A percentile compares a stretch with the other conserved stretches of the same genome.
These are phyloP conservation scores for Podosphaera aphanis DNA, from an alignment of 2,329 filamentous ascomycete genomes.

Conservation along the genomic window DNA sequence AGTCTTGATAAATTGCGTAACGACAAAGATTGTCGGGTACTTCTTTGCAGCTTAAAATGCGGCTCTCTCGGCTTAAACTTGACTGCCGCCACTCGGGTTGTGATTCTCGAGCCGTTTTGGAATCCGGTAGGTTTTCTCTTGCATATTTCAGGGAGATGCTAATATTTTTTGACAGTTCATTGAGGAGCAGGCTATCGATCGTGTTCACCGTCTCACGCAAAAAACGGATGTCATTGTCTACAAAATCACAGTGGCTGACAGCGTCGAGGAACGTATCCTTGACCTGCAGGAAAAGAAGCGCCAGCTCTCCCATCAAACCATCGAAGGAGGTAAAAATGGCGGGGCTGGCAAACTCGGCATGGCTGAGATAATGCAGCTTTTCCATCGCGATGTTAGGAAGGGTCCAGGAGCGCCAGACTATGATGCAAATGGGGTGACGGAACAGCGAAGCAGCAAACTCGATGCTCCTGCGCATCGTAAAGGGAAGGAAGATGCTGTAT, in stretches of 20 bases:
- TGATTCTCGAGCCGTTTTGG: constrained; percentile 96
- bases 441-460: too few relatives aligned
- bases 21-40: constrained; percentile 50
- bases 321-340: constrained; percentile 51
- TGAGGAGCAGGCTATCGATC: constrained; percentile 95
- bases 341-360: constrained; percentile 63
- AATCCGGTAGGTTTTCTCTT: constrained; percentile 33
- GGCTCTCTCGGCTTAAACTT: constrained; percentile 83
- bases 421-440: constrained; percentile 8
- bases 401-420: constrained; percentile 4
- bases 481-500: constrained; percentile 13
- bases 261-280: constrained; percentile 86
- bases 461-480: constrained; percentile 4
- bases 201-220: constrained; percentile 93
- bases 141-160: neutral
- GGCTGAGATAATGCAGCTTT: constrained; percentile 81
- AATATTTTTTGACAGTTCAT: constrained; percentile 41
- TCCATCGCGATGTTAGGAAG: constrained; percentile 21
- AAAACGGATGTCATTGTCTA: constrained; percentile 88
- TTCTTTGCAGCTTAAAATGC: constrained; percentile 86
- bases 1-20: constrained; percentile 56
- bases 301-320: constrained; percentile 70
- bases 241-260: constrained; percentile 67
- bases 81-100: constrained; percentile 75
- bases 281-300: constrained; percentile 86